phyloP scores from a whole-genome alignment of 495 filamentous ascomycete species.

The Cercophora scortea region DNA sequence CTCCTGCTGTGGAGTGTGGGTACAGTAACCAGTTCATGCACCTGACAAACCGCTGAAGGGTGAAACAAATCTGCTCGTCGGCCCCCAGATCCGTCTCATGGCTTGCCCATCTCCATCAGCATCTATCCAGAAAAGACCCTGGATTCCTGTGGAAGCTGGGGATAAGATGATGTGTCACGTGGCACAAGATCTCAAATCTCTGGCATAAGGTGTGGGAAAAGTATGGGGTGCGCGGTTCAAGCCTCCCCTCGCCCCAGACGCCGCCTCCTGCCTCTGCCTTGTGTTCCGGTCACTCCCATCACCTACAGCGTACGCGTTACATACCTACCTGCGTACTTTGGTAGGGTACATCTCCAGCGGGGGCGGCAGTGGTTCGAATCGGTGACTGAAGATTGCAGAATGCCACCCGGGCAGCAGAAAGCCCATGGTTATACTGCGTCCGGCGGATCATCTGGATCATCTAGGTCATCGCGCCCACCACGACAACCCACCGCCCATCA shows the following conservation, averaged over 20 bases:
- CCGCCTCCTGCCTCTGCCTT: conserved; percentile 1
- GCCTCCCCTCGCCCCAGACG: conserved; percentile 11
- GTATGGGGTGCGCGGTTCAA: conserved; percentile 19
- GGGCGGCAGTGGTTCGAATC: conserved; percentile 10
- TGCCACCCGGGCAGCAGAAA: conserved; percentile 12
- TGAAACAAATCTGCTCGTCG: conserved; percentile 17
- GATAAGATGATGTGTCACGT: conserved; percentile 30
- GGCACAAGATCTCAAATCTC: conserved; percentile 29
- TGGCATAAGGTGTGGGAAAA: conserved; percentile 18
- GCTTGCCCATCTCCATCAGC: conserved; percentile 13
- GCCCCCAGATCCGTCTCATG: conserved; percentile 16
- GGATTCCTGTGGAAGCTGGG: conserved; percentile 15
- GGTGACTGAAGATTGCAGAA: conserved; percentile 13
- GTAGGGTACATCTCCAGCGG: neutral
- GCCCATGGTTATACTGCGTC: conserved; percentile 9
- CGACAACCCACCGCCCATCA: too few relatives aligned
- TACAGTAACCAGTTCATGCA: conserved; percentile 9
- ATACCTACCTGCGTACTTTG: too few relatives aligned
- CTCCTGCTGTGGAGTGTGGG: conserved; percentile 1
- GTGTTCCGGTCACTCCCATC: conserved; percentile 12
- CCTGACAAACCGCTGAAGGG: conserved; percentile 15
- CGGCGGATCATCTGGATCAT: conserved; percentile 1
- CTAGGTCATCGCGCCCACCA: too few relatives aligned
- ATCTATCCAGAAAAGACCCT: conserved; percentile 10
- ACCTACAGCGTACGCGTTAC: too few relatives aligned